Evolutionary conservation across 306 rosid species (phyloP).

Genomic region (Vigna radiata): DNA sequence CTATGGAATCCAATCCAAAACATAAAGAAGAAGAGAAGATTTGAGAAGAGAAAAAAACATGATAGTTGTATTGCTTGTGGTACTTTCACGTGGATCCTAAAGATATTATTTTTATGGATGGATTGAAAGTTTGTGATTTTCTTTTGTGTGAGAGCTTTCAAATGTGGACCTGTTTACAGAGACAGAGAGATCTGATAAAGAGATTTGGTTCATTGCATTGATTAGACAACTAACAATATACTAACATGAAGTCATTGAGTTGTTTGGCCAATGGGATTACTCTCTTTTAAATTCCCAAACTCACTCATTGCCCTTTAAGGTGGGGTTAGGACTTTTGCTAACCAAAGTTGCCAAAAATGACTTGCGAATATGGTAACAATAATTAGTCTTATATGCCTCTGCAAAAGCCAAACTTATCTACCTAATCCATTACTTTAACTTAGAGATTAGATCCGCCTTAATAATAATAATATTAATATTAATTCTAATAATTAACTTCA

Average conservation of each 20-base stretch:
- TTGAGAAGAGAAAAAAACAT: not conserved
- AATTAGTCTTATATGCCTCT: constrained; percentile 37
- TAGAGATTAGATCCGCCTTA: constrained; percentile 41
- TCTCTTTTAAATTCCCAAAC: constrained; percentile 53
- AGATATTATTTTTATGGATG: constrained; percentile 17
- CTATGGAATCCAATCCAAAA: not conserved
- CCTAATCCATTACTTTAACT: constrained; percentile 50
- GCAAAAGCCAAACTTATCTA: constrained; percentile 39
- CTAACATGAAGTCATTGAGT: constrained; percentile 51
- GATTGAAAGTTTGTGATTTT: constrained; percentile 45
- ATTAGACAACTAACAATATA: constrained; percentile 56
- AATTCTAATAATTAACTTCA: constrained; percentile 13
- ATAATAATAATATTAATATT: constrained; percentile 2
- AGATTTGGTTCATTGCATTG: constrained; percentile 69
- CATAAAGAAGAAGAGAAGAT: not conserved
- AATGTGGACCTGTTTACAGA: constrained; percentile 43
- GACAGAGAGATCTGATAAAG: constrained; percentile 79
- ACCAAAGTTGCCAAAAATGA: constrained; percentile 58
- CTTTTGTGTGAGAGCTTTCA: constrained; percentile 40
- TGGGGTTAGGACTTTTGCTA: constrained; percentile 52
- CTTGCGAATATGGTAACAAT: constrained; percentile 53
- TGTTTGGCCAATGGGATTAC: constrained; percentile 54
- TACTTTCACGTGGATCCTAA: constrained; percentile 38
- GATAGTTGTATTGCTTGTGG: constrained; percentile 17
- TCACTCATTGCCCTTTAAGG: constrained; percentile 57